Evolutionary conservation across 345 rosid species (phyloP), one percentile per base, ranked within the genome.

Genomic region (Stellera chamaejasme): DNA sequence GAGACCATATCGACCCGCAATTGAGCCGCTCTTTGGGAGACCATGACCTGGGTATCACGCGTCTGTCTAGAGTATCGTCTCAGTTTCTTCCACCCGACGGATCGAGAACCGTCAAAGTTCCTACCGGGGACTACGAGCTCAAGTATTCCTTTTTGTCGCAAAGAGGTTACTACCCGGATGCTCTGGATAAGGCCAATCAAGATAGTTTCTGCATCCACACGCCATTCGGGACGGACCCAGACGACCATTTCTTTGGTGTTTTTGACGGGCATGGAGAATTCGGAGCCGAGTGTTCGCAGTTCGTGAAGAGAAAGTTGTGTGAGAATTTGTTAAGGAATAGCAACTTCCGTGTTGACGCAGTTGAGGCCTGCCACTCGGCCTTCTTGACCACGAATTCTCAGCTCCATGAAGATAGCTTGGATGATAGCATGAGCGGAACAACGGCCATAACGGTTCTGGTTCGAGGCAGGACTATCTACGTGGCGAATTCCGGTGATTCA

Each of bases 371-470:
- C 55, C 85, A 88, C 60, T 50, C 83, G 2, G 80, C 95, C 0
- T 88, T 79, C 66, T 51, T 87, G 66, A 52, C 63, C 7, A 89
- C 99, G 0, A 86, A 89, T 61, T 70, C 80, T 2, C 97, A 93
- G 80, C 58, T 93, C 41, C 89, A 84, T 16, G 86, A 74, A 1
- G 99, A 89, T 73, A 13, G 52, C 42, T 51, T 93, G 46, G 99
- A 93, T 62, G 99, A 93, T 64, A 75, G 77, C 67, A 93, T 93
- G 99, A 93, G 99, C 13, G 99, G 99, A 13, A 93, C 99, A 1
- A 93, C 99, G 12, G 88, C 97, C 0, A 77, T 93, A 50, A 87
- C 99, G 43, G 85, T 93, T 60, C 69, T 93, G 66, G 96, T 93
- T 55, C 78, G 97, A 43, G 99, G 99, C 3, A 72, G 81, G 66